Conservation (phyloP, 2,329 filamentous ascomycete species). For the Paracamarosporium sp. region DNA sequence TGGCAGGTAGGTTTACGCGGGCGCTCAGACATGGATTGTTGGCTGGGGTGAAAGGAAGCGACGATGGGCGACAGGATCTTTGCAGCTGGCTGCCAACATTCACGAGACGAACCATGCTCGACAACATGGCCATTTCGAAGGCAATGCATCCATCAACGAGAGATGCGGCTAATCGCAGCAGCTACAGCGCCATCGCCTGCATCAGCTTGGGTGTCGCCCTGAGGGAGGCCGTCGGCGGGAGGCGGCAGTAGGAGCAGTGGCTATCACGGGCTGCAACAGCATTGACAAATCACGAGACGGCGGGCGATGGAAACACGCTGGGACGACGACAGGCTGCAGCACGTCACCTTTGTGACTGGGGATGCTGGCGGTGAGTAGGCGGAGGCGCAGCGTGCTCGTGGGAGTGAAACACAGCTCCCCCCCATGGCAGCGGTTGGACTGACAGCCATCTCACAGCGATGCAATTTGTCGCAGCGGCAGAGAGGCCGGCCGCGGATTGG, state of each 20-base stretch:
- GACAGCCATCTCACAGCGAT: too few species aligned
- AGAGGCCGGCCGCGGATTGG: conserved; percentile 18
- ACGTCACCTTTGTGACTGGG: background rate
- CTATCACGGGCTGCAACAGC: conserved; percentile 14
- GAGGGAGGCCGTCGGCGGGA: background rate
- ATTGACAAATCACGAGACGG: conserved; percentile 21
- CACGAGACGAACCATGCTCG: background rate
- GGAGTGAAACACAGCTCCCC: background rate
- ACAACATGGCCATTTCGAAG: background rate
- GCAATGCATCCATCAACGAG: background rate
- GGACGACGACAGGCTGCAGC: background rate
- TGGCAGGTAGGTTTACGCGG: conserved; percentile 20
- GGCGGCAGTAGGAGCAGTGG: conserved; percentile 1
- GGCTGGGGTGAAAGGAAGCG: conserved; percentile 19
- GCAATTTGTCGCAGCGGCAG: conserved; percentile 5
- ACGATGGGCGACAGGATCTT: conserved; percentile 6
- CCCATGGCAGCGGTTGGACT: too few species aligned
- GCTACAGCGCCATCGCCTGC: background rate
- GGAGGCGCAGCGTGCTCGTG: background rate
- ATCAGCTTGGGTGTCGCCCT: background rate
- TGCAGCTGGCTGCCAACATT: background rate
- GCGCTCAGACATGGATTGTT: background rate
- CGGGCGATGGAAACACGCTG: conserved; percentile 20
- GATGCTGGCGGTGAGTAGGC: background rate
- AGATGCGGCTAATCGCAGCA: background rate